These are phyloP conservation scores for Fonsecaea pedrosoi DNA, from an alignment of 2,329 filamentous ascomycete species.

Conservation along the genomic window DNA sequence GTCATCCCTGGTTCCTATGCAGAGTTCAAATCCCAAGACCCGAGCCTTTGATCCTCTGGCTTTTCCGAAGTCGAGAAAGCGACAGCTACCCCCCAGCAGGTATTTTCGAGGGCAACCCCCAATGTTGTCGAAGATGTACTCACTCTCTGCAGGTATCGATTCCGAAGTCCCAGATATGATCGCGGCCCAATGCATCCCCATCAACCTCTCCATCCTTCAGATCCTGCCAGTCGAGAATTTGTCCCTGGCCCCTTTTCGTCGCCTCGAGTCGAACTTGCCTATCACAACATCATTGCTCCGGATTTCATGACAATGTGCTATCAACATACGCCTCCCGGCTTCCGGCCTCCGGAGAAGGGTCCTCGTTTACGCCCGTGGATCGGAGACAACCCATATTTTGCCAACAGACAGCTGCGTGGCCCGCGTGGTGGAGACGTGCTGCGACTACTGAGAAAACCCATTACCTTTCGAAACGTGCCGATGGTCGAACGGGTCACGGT, in stretches of 20 bases:
- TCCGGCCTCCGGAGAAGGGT: slow-evolving; percentile 61
- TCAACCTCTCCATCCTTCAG: slow-evolving; percentile 83
- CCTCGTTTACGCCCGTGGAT: slow-evolving; percentile 85
- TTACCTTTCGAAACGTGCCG: slow-evolving; percentile 83
- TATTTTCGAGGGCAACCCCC: slow-evolving; percentile 37
- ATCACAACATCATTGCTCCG: slow-evolving; percentile 80
- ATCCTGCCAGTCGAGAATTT: slow-evolving; percentile 86
- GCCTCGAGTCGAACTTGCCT: slow-evolving; percentile 88
- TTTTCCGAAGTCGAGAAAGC: slow-evolving; percentile 49
- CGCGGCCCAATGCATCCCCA: slow-evolving; percentile 92
- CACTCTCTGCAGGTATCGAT: slow-evolving; percentile 77
- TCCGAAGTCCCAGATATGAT: slow-evolving; percentile 91
- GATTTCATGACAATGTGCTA: slow-evolving; percentile 92
- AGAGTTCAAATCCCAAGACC: slow-evolving; percentile 18
- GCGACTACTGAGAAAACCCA: slow-evolving; percentile 60
- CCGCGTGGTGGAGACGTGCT: slow-evolving; percentile 76
- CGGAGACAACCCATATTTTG: slow-evolving; percentile 90
- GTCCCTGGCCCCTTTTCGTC: slow-evolving; percentile 88
- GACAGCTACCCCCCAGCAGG: slow-evolving; percentile 50
- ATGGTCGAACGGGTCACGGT: slow-evolving; percentile 80
- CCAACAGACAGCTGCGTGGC: slow-evolving; percentile 82
- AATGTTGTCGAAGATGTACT: not conserved
- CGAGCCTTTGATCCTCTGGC: slow-evolving; percentile 57
- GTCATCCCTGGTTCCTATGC: slow-evolving; percentile 29
- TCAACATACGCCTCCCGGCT: slow-evolving; percentile 81